Conservation (phyloP, 176 grass and related monocot species). For the Alopecurus myosuroides region DNA sequence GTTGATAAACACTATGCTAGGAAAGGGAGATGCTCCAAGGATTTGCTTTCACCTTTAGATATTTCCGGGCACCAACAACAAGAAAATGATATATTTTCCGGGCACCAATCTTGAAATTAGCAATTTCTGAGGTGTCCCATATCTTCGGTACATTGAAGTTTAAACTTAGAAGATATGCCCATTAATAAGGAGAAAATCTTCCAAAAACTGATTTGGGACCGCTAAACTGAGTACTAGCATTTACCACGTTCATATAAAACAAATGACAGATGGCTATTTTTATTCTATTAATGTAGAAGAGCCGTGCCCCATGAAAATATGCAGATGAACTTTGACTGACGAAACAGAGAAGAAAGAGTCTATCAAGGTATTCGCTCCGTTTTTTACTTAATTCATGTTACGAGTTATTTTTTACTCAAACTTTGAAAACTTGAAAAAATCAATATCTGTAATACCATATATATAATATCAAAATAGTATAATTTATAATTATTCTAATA, state of each 20-base stretch:
- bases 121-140: background rate
- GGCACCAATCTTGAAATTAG: background rate
- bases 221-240: background rate
- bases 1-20: background rate
- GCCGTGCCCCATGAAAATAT: background rate
- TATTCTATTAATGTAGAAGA: background rate
- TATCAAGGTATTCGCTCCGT: too few relatives aligned
- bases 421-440: too few relatives aligned
- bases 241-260: background rate
- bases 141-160: background rate
- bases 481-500: too few relatives aligned
- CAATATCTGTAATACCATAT: too few relatives aligned
- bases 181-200: background rate
- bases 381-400: too few relatives aligned
- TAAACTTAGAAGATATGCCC: background rate
- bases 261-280: background rate
- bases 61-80: background rate
- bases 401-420: too few relatives aligned
- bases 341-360: background rate
- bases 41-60: background rate
- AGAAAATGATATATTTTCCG: background rate
- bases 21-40: background rate
- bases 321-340: background rate
- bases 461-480: too few relatives aligned
- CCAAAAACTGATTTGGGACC: background rate